Percentiles rank a stretch among this genome's conserved stretches.
These are phyloP conservation scores for Rhodosorus marinus DNA, from an alignment of 23 red algal species.

Conservation along the genomic window DNA sequence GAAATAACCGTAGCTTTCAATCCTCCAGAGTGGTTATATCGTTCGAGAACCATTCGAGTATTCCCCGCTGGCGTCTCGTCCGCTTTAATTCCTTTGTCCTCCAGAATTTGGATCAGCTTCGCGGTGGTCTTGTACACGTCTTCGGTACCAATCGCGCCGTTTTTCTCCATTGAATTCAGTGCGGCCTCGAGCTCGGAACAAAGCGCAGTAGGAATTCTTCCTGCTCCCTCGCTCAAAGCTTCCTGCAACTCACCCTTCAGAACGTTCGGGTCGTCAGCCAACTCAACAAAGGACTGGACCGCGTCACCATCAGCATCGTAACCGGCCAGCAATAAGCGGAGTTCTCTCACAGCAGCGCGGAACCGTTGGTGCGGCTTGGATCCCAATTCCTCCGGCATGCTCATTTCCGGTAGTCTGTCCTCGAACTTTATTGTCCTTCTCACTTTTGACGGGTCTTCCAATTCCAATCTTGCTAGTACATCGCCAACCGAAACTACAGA, in stretches of 20 bases:
- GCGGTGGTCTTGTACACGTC: no score
- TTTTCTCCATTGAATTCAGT: no score
- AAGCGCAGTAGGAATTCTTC: constrained; percentile 26
- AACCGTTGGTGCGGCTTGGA: constrained; percentile 78
- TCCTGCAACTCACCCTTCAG: constrained; percentile 61
- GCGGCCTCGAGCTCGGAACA: constrained; percentile 3
- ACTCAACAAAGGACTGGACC: constrained; percentile 25
- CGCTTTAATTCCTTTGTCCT: no score
- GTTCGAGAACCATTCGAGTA: no score
- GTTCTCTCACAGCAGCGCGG: constrained; percentile 4
- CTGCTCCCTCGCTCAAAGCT: constrained; percentile 33
- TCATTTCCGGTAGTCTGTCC: no score
- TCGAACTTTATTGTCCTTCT: constrained; percentile 35
- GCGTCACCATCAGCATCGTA: constrained; percentile 45
- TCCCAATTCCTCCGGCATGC: no score
- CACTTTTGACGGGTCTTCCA: constrained; percentile 88
- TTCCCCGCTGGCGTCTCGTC: no score
- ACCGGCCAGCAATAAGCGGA: constrained; percentile 46
- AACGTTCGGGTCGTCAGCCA: constrained; percentile 39
- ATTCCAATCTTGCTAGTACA: constrained; percentile 48
- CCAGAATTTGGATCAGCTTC: no score
- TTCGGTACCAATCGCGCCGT: no score
- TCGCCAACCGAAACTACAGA: constrained; percentile 55
- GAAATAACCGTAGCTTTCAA: constrained; percentile 9
- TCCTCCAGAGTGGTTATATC: no score